Conservation (phyloP, 208 protist species). For the Lotmaria passim region DNA sequence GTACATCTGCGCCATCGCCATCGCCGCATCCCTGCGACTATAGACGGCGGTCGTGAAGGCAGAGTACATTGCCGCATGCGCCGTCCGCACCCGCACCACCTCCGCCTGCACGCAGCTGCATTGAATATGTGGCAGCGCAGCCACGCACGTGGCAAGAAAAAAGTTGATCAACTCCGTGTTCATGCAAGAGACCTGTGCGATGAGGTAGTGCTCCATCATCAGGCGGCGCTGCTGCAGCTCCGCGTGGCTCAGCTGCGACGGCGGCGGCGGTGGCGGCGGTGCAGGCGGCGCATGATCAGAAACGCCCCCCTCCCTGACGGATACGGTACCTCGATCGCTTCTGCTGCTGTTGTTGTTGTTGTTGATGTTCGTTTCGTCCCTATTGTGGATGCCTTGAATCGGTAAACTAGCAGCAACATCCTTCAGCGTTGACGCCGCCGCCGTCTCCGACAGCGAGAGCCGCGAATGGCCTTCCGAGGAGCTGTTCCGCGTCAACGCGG, state of each 20-base stretch:
- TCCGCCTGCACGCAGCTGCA: constrained; percentile 28
- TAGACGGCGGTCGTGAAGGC: constrained; percentile 25
- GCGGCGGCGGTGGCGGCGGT: neutral
- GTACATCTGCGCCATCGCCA: constrained; percentile 24
- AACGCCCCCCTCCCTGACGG: neutral
- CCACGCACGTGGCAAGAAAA: constrained; percentile 53
- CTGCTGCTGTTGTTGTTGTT: constrained; percentile 4
- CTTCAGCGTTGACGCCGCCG: neutral
- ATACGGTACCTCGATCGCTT: neutral
- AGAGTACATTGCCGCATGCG: constrained; percentile 26
- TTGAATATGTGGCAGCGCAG: constrained; percentile 36
- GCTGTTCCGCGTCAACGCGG: neutral
- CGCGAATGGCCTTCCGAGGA: neutral
- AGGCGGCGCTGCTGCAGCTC: constrained; percentile 22
- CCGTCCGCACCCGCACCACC: constrained; percentile 15
- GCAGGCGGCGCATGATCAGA: neutral
- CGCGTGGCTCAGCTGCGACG: neutral
- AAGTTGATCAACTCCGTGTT: constrained; percentile 90
- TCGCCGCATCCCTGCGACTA: constrained; percentile 29
- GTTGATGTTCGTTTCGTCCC: neutral
- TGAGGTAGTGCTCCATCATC: constrained; percentile 56
- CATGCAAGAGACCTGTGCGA: constrained; percentile 61
- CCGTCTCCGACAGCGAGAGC: neutral
- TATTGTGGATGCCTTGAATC: too few species aligned
- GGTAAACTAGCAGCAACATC: neutral